Evolutionary conservation across 495 filamentous ascomycete species (phyloP), one percentile per base, ranked within the genome.

Genomic region (Corynascus novoguineensis): DNA sequence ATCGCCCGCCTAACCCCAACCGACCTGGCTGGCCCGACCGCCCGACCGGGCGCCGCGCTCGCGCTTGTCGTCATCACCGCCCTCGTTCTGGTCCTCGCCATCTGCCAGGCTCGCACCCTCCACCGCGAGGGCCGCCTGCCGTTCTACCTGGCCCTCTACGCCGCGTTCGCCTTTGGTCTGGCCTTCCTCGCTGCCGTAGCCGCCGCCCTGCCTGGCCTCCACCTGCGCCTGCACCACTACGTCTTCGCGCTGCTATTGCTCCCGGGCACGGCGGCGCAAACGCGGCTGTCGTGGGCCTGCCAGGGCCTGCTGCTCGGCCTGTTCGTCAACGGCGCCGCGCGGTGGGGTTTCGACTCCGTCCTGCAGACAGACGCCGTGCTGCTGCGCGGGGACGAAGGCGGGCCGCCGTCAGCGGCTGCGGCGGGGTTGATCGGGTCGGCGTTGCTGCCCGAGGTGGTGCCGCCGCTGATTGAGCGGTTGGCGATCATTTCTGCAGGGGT

Each of bases 181-280:
- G 50, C 88, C 44, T 70, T 89, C 54, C 78, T 88, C 40, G 75
- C 91, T 0, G 78, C 83, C 0, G 71, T 96, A 10, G 91, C 93
- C 40, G 75, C 91, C 0, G 78, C 83, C 0, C 71, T 96, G 11
- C 91, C 93, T 0, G 81, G 81, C n/a, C 83, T 95, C n/a, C 86
- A 81, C 46, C 80, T 98, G 47, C 81, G 93, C 11, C 91, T 97
- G 55, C 95, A 97, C 64, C 93, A 98, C 67, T 97, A 98, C 61
- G 87, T 97, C 62, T 78, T 98, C 8, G 91, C 87, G 17, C 74
- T 97, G 4, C 64, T 83, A 0, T 79, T 98, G 0, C 80, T 96
- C 15, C 90, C 89, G 0, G 92, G 90, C 0, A 96, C 92, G 0
- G 84, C 86, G 38, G 80, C 96, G 56, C 89, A 91, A 58, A 97